phyloP scores from a whole-genome alignment of 2,329 filamentous ascomycete species.

The Colletotrichum aenigma region DNA sequence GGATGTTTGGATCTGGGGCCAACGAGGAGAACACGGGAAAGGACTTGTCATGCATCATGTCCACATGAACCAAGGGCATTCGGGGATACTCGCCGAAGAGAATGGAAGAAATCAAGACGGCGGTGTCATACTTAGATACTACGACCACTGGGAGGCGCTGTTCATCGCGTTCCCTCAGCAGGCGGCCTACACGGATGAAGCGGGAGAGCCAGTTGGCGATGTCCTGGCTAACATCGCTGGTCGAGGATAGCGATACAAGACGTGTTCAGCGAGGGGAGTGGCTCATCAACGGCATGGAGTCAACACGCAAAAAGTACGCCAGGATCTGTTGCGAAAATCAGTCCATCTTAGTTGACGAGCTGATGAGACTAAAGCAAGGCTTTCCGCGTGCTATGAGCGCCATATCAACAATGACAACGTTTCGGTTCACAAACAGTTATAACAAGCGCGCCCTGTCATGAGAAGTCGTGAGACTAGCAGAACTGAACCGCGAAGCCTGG shows the following conservation, averaged over 20 bases:
- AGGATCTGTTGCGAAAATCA: neutral
- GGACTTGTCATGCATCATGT: neutral
- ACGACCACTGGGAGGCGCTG: neutral
- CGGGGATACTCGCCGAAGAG: neutral
- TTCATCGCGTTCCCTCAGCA: neutral
- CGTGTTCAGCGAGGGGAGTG: accelerated
- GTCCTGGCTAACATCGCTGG: neutral
- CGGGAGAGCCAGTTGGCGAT: neutral
- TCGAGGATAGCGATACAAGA: neutral
- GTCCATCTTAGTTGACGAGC: accelerated
- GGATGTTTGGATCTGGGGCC: neutral
- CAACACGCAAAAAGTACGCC: accelerated
- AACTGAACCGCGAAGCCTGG: accelerated
- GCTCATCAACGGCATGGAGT: accelerated
- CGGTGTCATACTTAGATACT: neutral
- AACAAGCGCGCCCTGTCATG: neutral
- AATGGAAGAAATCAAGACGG: neutral
- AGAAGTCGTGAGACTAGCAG: neutral
- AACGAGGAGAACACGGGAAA: neutral
- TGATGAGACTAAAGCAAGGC: neutral
- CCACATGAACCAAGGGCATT: neutral
- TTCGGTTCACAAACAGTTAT: neutral
- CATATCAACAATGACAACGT: accelerated
- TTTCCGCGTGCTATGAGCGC: neutral
- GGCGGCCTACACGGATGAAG: neutral